A percentile compares a stretch with the other conserved stretches of the same genome.
Evolutionary conservation across 345 rosid species (phyloP).

Genomic region (Anacardium occidentale): DNA sequence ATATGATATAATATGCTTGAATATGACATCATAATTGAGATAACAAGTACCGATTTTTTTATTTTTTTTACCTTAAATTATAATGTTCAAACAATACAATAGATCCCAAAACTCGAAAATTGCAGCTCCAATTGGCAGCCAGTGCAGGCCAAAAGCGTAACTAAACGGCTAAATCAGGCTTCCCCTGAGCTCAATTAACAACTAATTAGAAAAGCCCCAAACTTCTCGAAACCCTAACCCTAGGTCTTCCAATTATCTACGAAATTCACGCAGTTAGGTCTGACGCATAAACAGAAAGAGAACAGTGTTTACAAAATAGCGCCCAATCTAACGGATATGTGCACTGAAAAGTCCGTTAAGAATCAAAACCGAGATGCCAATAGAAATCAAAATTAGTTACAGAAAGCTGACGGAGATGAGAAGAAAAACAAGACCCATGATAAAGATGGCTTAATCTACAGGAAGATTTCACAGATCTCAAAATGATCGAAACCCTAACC

Average conservation of each 20-base stretch:
- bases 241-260: conserved; percentile 28
- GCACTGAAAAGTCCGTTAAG: not conserved
- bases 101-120: conserved; percentile 20
- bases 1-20: not conserved
- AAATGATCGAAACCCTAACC: conserved; percentile 27
- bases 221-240: conserved; percentile 30
- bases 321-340: conserved; percentile 20
- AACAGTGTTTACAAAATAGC: not conserved
- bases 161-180: not conserved
- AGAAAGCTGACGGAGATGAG: not conserved
- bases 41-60: not conserved
- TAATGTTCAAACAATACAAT: conserved; percentile 10
- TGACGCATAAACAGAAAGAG: not conserved
- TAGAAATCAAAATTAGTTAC: not conserved
- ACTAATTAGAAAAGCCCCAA: conserved; percentile 23
- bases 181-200: conserved; percentile 15
- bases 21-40: not conserved
- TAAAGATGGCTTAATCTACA: conserved; percentile 1
- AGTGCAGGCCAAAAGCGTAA: conserved; percentile 3
- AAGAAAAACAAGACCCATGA: conserved; percentile 3
- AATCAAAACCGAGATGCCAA: conserved; percentile 7
- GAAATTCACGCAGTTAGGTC: conserved; percentile 18
- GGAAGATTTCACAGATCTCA: conserved; percentile 13
- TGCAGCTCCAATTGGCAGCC: not conserved
- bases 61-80: conserved; percentile 31